phyloP scores from a whole-genome alignment of 352 stramenopile species.

The Phytophthora boehmeriae region DNA sequence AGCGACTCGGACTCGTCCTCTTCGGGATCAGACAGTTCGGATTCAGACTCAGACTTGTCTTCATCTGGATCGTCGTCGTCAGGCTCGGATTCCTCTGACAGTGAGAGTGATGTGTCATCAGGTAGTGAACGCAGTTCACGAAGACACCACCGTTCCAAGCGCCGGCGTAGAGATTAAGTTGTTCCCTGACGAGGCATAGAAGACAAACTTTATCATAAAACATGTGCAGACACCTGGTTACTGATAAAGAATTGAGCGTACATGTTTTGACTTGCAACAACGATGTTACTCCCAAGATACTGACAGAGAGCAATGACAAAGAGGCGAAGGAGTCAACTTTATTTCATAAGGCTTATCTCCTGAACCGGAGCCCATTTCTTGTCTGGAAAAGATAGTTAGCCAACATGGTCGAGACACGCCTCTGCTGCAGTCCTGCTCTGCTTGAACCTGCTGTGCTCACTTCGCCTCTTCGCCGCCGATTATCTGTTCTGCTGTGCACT shows the following conservation, averaged over 20 bases:
- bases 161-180: constrained; percentile 44
- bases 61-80: constrained; percentile 20
- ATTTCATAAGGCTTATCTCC: too few species aligned
- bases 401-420: neutral
- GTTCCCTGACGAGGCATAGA: too few species aligned
- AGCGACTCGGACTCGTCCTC: constrained; percentile 22
- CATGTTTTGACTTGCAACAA: too few species aligned
- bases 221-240: too few species aligned
- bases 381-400: too few species aligned
- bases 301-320: too few species aligned
- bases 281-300: too few species aligned
- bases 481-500: constrained; percentile 10
- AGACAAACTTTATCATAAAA: too few species aligned
- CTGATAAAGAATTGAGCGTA: too few species aligned
- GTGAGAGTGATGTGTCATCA: constrained; percentile 38
- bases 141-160: constrained; percentile 40
- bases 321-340: too few species aligned
- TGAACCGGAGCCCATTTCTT: too few species aligned
- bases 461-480: neutral
- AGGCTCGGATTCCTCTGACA: constrained; percentile 30
- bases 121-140: constrained; percentile 28
- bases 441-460: neutral
- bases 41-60: constrained; percentile 24
- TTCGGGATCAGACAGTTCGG: constrained; percentile 27
- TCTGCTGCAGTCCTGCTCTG: constrained; percentile 3